Conservation (phyloP, 108 stramenopile species). For the Licmophora abbreviata region DNA sequence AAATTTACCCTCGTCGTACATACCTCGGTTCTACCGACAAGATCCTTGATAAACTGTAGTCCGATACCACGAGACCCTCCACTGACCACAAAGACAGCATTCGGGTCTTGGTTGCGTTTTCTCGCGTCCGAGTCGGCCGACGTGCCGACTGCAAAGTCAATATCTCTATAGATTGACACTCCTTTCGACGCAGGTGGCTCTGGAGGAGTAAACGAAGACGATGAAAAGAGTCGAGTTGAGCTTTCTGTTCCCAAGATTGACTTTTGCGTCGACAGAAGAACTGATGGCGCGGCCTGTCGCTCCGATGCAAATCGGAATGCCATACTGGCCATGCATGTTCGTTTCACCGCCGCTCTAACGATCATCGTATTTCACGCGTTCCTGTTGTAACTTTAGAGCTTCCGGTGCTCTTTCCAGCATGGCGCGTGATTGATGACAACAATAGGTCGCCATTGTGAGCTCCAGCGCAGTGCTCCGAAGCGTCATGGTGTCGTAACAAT, state of each 20-base stretch:
- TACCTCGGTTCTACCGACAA: conserved; percentile 36
- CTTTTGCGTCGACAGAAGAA: no score
- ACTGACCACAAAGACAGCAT: conserved; percentile 69
- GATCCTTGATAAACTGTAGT: conserved; percentile 40
- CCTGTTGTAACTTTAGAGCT: not conserved
- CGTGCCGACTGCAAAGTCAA: conserved; percentile 16
- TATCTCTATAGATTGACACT: conserved; percentile 36
- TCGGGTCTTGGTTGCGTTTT: conserved; percentile 43
- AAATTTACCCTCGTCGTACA: not conserved
- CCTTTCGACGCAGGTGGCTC: conserved; percentile 46
- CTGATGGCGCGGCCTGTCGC: no score
- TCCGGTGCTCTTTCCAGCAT: not conserved
- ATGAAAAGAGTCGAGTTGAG: not conserved
- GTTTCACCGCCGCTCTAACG: no score
- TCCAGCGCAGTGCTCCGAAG: not conserved
- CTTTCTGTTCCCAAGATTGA: not conserved
- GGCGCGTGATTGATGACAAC: not conserved
- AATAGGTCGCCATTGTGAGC: not conserved
- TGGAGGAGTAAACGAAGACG: conserved; percentile 18
- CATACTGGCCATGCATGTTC: no score
- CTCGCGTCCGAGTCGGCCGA: conserved; percentile 2
- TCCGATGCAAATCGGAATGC: no score
- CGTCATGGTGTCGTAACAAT: not conserved
- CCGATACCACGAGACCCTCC: conserved; percentile 78
- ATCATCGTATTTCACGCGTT: not conserved